These are phyloP conservation scores for Alternaria brassicicola DNA, from an alignment of 2,329 filamentous ascomycete species.

Conservation along the genomic window DNA sequence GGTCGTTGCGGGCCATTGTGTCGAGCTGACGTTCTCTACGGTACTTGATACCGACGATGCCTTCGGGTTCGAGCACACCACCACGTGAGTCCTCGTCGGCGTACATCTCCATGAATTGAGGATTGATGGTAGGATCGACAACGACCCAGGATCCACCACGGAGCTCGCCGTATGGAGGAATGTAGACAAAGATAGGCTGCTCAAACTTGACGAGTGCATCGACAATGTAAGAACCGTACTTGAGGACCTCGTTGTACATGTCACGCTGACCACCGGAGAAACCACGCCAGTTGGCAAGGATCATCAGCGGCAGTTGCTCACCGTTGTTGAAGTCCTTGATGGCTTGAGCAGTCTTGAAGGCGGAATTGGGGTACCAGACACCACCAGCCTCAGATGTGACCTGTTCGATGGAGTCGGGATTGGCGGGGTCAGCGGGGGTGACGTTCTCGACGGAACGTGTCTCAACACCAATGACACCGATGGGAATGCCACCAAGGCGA, in stretches of 20 bases:
- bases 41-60: conserved; percentile 99
- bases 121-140: conserved; percentile 97
- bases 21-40: conserved; percentile 95
- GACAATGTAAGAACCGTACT: conserved; percentile 99
- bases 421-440: conserved; percentile 93
- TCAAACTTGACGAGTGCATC: conserved; percentile 98
- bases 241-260: conserved; percentile 99
- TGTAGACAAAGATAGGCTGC: conserved; percentile 99
- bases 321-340: conserved; percentile 99
- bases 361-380: conserved; percentile 99
- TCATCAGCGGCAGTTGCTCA: conserved; percentile 98
- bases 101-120: conserved; percentile 98
- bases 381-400: conserved; percentile 93
- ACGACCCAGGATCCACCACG: conserved; percentile 99
- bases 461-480: conserved; percentile 98
- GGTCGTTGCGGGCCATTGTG: conserved; percentile 93
- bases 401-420: conserved; percentile 97
- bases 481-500: conserved; percentile 93
- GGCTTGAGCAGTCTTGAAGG: conserved; percentile 98
- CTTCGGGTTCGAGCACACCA: conserved; percentile 96
- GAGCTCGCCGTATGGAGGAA: conserved; percentile 93
- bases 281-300: conserved; percentile 99
- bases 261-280: conserved; percentile 99
- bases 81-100: conserved; percentile 92
- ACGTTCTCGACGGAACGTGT: conserved; percentile 96